Evolutionary conservation across 768 basidiomycete genomes (phyloP).

Genomic region (Clitopilus hobsonii): DNA sequence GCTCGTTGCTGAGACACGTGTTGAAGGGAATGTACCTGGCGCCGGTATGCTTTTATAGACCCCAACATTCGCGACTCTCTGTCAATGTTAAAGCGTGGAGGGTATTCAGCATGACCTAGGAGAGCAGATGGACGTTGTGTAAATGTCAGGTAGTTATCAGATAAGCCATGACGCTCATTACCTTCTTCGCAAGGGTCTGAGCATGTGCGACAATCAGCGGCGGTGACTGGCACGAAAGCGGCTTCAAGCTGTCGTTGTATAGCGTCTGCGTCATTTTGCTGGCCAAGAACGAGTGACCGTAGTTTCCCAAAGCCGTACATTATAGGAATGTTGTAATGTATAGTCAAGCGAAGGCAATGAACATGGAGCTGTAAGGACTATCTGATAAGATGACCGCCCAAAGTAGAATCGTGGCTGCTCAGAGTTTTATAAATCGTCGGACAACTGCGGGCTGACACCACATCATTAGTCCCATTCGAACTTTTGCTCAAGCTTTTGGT

Average conservation of each 20-base stretch:
- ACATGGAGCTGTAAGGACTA: slow-evolving; percentile 14
- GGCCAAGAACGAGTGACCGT: slow-evolving; percentile 36
- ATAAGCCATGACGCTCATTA: slow-evolving; percentile 17
- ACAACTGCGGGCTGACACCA: not conserved
- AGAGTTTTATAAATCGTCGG: not conserved
- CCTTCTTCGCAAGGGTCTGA: slow-evolving; percentile 76
- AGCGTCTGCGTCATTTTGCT: slow-evolving; percentile 30
- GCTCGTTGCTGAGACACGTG: slow-evolving; percentile 3
- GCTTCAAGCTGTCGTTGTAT: slow-evolving; percentile 49
- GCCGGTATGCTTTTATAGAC: slow-evolving; percentile 75
- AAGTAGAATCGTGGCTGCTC: not conserved
- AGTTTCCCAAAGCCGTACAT: slow-evolving; percentile 38
- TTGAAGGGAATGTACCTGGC: slow-evolving; percentile 50
- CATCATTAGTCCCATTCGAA: not conserved
- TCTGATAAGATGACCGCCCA: slow-evolving; percentile 22
- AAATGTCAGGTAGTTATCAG: slow-evolving; percentile 19
- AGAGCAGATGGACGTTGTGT: slow-evolving; percentile 13
- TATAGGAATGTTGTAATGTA: slow-evolving; percentile 5
- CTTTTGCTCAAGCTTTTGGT: no score
- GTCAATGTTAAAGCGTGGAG: slow-evolving; percentile 71
- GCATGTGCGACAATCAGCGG: slow-evolving; percentile 69
- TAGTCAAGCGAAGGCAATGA: slow-evolving; percentile 2
- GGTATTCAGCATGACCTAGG: slow-evolving; percentile 73
- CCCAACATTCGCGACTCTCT: slow-evolving; percentile 82
- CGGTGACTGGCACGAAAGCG: slow-evolving; percentile 59